Base-by-base conservation (phyloP, 2,329 filamentous ascomycete genomes). In the Cryphonectria carpinicola region DNA sequence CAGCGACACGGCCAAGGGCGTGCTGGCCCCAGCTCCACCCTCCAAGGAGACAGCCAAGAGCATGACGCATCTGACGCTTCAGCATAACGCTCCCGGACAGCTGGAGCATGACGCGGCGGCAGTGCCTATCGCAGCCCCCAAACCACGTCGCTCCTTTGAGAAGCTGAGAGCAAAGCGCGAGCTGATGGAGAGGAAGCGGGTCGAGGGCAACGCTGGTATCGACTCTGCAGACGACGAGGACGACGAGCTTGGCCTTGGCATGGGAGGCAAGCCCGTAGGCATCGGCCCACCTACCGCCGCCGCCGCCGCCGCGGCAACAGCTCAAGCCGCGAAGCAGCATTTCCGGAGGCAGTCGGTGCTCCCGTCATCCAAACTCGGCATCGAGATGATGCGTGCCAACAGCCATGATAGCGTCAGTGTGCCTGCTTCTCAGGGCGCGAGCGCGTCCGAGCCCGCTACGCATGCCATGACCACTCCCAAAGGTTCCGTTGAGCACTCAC, bases 341-440 rank as follows among this genome's bases (percentile, higher is more conserved):
- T 79, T 83, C 56, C 84, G 87, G 52, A 84, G 82, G 71, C 89
- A 90, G 74, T 81, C 83, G 22, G 84, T 85, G 52, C 86, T 93
- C 35, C 91, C 92, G 17, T 93, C 92, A 68, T 97, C 94, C 0
- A 98, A 97, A 80, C 87, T 98, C 1, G 94, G 94, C 1, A 96
- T 94, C 65, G 95, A 98, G 80, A 98, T 98, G 95, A 95, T 98
- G 93, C 90, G 95, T 64, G 97, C 95, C 28, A 97, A 97, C 79
- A 97, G 94, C 77, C 92, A 95, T 76, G 95, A 97, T 65, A 97
- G 95, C 77, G 88, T 93, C 68, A 84, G 84, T 1, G 67, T 86
- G 17, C 71, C 73, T 58, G 65, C 54, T 10, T 80, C 82, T 14
- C 85, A 86, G 3, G 87, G 88, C 63, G 84, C 81, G 74, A 84